Evolutionary conservation across 257 asterid species (phyloP).

Genomic region (Solanum arcanum): DNA sequence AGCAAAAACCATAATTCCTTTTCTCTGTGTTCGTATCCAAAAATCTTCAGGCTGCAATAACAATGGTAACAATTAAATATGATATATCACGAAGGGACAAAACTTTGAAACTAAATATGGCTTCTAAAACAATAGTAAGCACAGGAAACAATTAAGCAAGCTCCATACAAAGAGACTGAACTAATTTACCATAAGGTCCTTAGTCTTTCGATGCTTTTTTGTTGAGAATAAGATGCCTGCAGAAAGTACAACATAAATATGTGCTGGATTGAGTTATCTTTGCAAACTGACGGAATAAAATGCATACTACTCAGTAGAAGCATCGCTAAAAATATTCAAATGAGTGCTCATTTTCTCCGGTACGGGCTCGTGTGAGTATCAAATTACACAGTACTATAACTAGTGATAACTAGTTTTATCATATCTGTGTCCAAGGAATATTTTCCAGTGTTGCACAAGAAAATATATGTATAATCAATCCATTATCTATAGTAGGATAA

Average conservation of each 20-base stretch:
- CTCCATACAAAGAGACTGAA: not conserved
- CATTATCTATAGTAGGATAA: not conserved
- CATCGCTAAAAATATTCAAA: not conserved
- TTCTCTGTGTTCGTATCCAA: conserved; percentile 84
- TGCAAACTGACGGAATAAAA: not conserved
- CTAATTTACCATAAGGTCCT: conserved; percentile 78
- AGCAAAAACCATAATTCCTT: conserved; percentile 85
- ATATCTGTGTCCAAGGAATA: not conserved
- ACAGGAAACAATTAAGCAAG: not conserved
- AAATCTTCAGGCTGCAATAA: conserved; percentile 84
- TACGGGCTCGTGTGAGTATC: not conserved
- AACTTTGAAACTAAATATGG: not conserved
- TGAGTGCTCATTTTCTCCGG: not conserved
- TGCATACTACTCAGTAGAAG: not conserved
- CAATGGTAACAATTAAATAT: not conserved
- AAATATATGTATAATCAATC: not conserved
- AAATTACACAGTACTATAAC: not conserved
- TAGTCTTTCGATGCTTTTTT: conserved; percentile 81
- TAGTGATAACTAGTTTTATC: not conserved
- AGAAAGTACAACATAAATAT: conserved; percentile 2
- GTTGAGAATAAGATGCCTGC: conserved; percentile 83
- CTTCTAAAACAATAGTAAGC: not conserved
- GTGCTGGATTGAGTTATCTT: conserved; percentile 6
- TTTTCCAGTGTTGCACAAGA: not conserved
- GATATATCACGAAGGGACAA: not conserved